Percentiles rank a stretch among this genome's conserved stretches.
Evolutionary conservation across 306 rosid genomes (phyloP).

Genomic region (Aeschynomene evenia): DNA sequence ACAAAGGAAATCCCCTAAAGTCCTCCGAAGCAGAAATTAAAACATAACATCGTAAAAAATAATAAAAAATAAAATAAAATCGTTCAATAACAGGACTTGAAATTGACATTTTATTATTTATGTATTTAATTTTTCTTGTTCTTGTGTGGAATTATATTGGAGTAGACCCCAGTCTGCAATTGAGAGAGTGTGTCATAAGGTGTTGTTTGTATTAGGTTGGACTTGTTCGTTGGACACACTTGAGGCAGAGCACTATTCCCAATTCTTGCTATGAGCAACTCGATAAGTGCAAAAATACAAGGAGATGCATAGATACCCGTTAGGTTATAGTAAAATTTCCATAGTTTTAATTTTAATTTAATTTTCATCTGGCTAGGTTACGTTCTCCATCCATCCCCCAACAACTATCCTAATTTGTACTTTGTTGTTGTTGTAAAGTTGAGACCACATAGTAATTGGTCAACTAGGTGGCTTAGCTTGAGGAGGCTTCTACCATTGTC

Average conservation of each 20-base stretch:
- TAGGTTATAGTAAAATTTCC: no score
- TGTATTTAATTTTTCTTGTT: constrained; percentile 5
- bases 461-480: constrained; percentile 42
- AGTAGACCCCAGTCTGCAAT: constrained; percentile 38
- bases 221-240: constrained; percentile 64
- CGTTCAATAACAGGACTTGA: constrained; percentile 31
- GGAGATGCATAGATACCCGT: constrained; percentile 40
- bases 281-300: constrained; percentile 80
- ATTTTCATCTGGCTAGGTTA: constrained; percentile 32
- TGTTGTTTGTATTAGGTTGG: constrained; percentile 77
- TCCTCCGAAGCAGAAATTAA: constrained; percentile 51
- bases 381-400: constrained; percentile 48
- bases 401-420: constrained; percentile 62
- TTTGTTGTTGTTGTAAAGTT: constrained; percentile 63
- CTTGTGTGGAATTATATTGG: no score
- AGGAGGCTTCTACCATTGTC: constrained; percentile 41
- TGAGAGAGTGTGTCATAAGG: constrained; percentile 45
- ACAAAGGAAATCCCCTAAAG: constrained; percentile 45
- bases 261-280: constrained; percentile 59
- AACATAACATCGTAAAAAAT: no score
- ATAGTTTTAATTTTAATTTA: not conserved
- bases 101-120: constrained; percentile 52
- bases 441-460: constrained; percentile 49
- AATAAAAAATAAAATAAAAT: no score
- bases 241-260: constrained; percentile 47